A percentile compares a stretch with the other conserved stretches of the same genome.
Evolutionary conservation across 306 rosid genomes (phyloP).

Genomic region (Albizia julibrissin): DNA sequence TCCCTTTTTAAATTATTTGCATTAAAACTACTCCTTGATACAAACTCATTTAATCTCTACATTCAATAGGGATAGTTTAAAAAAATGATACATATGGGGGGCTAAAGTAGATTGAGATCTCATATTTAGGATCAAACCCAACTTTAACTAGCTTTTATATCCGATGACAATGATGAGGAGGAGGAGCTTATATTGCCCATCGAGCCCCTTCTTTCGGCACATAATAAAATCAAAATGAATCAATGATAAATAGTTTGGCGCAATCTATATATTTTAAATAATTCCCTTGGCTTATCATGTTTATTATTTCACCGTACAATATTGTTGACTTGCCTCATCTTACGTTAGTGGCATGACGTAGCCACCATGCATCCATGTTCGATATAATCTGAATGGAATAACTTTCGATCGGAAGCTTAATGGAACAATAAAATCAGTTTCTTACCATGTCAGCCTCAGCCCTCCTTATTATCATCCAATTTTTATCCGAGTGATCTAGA

Average conservation of each 20-base stretch:
- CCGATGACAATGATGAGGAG: too few relatives aligned
- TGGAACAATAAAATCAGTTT: background rate
- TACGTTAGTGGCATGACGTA: background rate
- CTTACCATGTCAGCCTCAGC: background rate
- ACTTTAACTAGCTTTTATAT: too few relatives aligned
- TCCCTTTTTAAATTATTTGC: too few relatives aligned
- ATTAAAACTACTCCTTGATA: too few relatives aligned
- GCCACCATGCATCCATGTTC: background rate
- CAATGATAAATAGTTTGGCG: background rate
- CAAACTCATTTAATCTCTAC: too few relatives aligned
- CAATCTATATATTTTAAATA: background rate
- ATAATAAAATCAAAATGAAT: background rate
- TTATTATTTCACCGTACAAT: background rate
- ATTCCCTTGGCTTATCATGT: background rate
- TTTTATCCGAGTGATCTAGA: too few relatives aligned
- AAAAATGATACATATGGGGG: too few relatives aligned
- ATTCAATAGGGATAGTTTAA: too few relatives aligned
- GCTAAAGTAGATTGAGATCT: too few relatives aligned
- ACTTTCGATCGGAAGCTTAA: background rate
- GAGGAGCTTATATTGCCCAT: background rate
- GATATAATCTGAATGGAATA: background rate
- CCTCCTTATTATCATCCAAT: background rate
- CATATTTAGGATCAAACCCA: too few relatives aligned
- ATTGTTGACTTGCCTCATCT: background rate
- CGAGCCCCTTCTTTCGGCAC: background rate